A percentile compares a stretch with the other conserved stretches of the same genome.
phyloP scores from a whole-genome alignment of 140 eudicot species.

The Cichorium intybus region DNA sequence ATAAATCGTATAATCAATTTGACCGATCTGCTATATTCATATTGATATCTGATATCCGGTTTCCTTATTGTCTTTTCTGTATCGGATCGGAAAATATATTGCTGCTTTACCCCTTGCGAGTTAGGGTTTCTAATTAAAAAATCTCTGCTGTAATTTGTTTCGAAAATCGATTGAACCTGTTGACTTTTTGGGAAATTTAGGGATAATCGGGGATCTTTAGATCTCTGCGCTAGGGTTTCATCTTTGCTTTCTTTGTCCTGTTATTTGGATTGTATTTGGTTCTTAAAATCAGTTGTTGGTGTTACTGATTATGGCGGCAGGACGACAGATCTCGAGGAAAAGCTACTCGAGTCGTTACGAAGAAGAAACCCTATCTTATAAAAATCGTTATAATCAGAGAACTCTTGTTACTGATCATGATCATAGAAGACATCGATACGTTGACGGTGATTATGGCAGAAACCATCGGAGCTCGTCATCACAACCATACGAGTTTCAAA shows the following conservation, averaged over 20 bases:
- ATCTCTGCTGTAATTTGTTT: background rate
- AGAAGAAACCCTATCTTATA: slow-evolving; percentile 15
- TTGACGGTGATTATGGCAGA: slow-evolving; percentile 2
- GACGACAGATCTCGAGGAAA: slow-evolving; percentile 30
- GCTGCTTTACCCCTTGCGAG: background rate
- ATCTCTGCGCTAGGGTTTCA: slow-evolving; percentile 28
- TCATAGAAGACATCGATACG: slow-evolving; percentile 1
- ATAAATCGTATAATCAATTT: slow-evolving; percentile 20
- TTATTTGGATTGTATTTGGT: slow-evolving; percentile 29
- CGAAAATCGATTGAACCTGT: background rate
- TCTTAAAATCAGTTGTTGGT: slow-evolving; percentile 35
- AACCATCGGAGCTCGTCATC: background rate
- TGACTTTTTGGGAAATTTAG: background rate
- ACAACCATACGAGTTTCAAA: background rate
- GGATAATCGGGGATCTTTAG: background rate
- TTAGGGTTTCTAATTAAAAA: slow-evolving; percentile 9
- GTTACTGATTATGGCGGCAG: slow-evolving; percentile 43
- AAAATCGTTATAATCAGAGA: background rate
- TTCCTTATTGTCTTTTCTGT: background rate
- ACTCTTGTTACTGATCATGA: background rate
- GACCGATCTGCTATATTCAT: background rate
- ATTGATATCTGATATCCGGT: slow-evolving; percentile 5
- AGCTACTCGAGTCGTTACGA: slow-evolving; percentile 19
- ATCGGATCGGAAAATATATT: background rate
- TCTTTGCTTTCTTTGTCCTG: slow-evolving; percentile 4